Percentiles rank a stretch among this genome's conserved stretches.
These are phyloP conservation scores for Colletotrichum navitas DNA, from an alignment of 2,329 filamentous ascomycete species.

Conservation along the genomic window DNA sequence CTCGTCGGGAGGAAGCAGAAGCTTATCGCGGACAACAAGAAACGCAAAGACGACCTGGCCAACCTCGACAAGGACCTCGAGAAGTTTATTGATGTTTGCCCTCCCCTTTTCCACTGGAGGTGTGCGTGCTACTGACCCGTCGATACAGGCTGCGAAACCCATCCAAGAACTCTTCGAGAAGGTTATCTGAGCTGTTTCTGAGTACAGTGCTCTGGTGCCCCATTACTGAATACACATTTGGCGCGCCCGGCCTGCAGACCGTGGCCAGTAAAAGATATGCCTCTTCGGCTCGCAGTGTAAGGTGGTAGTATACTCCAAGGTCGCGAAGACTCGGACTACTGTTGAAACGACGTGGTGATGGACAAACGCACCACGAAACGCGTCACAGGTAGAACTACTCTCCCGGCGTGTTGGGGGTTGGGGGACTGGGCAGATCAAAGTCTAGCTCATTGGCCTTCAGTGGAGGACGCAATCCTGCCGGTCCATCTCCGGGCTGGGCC, in stretches of 20 bases:
- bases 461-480: background rate
- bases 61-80: conserved; percentile 93
- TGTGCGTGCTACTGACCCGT: conserved; percentile 39
- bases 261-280: background rate
- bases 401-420: background rate
- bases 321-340: background rate
- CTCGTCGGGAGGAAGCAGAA: conserved; percentile 76
- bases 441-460: background rate
- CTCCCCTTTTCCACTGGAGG: background rate
- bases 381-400: background rate
- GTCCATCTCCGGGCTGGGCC: background rate
- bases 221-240: background rate
- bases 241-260: background rate
- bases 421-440: background rate
- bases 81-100: conserved; percentile 87
- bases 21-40: conserved; percentile 81
- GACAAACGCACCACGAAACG: background rate
- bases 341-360: too few relatives aligned
- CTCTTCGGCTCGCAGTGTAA: background rate
- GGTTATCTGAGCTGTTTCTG: conserved; percentile 58
- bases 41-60: conserved; percentile 91
- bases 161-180: conserved; percentile 90
- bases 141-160: conserved; percentile 80
- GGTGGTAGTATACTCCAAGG: background rate
- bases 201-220: background rate